Percentiles rank a stretch among this genome's conserved stretches.
Conservation (phyloP, 305 asterid species). For the Salvia sclarea region DNA sequence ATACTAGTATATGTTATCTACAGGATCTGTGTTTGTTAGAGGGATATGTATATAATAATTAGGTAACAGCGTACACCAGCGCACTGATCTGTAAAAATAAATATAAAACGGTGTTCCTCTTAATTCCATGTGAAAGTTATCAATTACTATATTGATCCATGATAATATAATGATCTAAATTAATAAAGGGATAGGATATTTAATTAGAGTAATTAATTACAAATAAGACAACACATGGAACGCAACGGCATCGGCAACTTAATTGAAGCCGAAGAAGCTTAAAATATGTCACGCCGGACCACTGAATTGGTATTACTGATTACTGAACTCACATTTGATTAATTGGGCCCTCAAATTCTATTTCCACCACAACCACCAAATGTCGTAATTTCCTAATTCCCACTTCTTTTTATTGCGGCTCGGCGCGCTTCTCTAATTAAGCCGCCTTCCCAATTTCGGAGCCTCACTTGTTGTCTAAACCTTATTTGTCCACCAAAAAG, state of each 20-base stretch:
- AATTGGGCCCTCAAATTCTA: not conserved
- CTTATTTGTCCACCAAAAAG: not conserved
- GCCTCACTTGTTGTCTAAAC: not conserved
- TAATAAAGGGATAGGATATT: not conserved
- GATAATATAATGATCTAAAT: not conserved
- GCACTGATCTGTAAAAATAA: conserved; percentile 3
- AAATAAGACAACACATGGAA: not conserved
- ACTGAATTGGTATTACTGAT: conserved; percentile 14
- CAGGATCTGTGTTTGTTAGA: not conserved
- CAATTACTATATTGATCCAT: not conserved
- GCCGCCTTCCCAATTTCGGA: conserved; percentile 2
- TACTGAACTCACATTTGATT: conserved; percentile 2
- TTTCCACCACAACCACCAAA: conserved; percentile 1
- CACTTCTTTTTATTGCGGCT: not conserved
- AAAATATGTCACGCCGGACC: conserved; percentile 33
- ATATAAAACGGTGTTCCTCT: not conserved
- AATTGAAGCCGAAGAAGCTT: conserved; percentile 17
- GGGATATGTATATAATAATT: not conserved
- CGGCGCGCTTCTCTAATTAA: not conserved
- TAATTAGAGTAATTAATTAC: conserved; percentile 11
- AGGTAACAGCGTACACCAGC: not conserved
- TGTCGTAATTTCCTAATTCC: not conserved
- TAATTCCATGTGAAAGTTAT: conserved; percentile 7
- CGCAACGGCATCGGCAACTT: not conserved
- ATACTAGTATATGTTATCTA: not conserved